phyloP scores from a whole-genome alignment of 495 filamentous ascomycete species.

The Astrothelium macrocarpum region DNA sequence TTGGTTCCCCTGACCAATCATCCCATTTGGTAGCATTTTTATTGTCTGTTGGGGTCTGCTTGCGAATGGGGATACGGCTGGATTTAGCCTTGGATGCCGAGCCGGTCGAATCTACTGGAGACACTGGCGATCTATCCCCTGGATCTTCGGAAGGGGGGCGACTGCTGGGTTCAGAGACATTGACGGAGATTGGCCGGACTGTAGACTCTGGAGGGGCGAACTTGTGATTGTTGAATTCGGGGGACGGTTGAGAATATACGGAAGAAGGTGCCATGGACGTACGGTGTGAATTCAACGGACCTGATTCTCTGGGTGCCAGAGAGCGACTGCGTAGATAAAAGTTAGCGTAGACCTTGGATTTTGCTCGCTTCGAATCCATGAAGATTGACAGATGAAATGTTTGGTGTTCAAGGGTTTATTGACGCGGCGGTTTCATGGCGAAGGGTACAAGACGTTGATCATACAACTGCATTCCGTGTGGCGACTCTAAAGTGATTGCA shows the following conservation, averaged over 20 bases:
- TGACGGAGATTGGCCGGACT: conserved; percentile 21
- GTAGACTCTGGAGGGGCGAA: conserved; percentile 27
- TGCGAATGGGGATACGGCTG: neutral
- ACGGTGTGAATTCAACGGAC: neutral
- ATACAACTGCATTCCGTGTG: neutral
- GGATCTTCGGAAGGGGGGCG: neutral
- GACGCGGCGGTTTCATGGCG: neutral
- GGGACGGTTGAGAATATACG: conserved; percentile 37
- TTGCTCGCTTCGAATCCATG: neutral
- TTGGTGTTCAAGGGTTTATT: neutral
- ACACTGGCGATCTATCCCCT: neutral
- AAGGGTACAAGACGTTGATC: neutral
- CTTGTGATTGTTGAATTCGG: conserved; percentile 19
- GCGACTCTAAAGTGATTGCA: neutral
- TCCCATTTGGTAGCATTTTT: conserved; percentile 1
- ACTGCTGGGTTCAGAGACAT: neutral
- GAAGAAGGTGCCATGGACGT: conserved; percentile 20
- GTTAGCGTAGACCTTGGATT: neutral
- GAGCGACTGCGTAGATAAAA: neutral
- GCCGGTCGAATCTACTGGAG: conserved; percentile 1
- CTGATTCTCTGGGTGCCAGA: neutral
- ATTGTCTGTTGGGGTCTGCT: neutral
- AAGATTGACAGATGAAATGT: neutral
- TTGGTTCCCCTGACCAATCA: conserved; percentile 8
- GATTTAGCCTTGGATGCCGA: conserved; percentile 4